Percentiles rank a stretch among this genome's conserved stretches.
These are phyloP conservation scores for Amaranthus hypochondriacus DNA, from an alignment of 148 eudicot genomes.

Conservation along the genomic window DNA sequence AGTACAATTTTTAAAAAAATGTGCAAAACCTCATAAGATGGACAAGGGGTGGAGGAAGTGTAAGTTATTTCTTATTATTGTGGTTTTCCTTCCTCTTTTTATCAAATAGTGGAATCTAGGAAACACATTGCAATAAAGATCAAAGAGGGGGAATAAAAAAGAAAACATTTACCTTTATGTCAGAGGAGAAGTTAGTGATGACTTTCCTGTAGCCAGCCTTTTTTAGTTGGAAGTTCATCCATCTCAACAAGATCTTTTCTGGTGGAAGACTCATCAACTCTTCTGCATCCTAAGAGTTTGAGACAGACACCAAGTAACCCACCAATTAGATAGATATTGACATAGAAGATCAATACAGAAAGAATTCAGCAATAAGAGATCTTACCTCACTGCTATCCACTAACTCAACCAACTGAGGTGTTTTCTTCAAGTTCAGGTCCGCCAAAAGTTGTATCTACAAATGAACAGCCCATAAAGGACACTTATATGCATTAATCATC, in stretches of 20 bases:
- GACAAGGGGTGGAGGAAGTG: too few species aligned
- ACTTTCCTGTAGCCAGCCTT: conserved; percentile 65
- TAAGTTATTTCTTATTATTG: too few species aligned
- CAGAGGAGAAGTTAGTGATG: conserved; percentile 88
- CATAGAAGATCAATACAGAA: background rate
- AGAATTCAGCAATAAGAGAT: conserved; percentile 11
- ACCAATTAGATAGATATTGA: conserved; percentile 1
- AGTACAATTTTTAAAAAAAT: too few species aligned
- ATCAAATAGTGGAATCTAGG: too few species aligned
- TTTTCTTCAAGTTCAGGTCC: conserved; percentile 93
- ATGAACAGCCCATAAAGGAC: conserved; percentile 1
- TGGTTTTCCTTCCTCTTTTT: too few species aligned
- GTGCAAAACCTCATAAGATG: too few species aligned
- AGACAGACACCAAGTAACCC: background rate
- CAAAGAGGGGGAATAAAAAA: background rate
- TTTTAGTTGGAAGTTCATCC: conserved; percentile 95
- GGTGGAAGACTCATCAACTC: conserved; percentile 96
- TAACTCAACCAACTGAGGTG: conserved; percentile 93
- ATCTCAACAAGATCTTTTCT: conserved; percentile 85
- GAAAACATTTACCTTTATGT: conserved; percentile 64
- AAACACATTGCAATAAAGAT: background rate
- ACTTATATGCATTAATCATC: conserved; percentile 1
- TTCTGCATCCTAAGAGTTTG: conserved; percentile 68
- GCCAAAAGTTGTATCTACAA: conserved; percentile 92
- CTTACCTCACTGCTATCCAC: conserved; percentile 84